Evolutionary conservation across 768 basidiomycete genomes (phyloP).

Genomic region (Mycena chlorophos): DNA sequence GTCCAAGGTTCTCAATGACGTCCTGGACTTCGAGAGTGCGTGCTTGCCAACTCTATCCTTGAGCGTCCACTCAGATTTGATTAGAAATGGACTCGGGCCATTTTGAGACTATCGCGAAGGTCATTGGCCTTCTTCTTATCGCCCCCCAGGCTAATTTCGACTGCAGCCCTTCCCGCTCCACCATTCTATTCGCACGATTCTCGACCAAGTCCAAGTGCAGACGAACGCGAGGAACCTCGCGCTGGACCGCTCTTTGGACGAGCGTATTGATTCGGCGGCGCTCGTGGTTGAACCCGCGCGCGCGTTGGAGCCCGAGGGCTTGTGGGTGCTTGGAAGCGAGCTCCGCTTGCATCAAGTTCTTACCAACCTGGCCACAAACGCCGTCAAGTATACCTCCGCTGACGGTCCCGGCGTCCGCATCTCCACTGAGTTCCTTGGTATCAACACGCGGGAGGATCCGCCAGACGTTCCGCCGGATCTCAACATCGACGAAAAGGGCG

Average conservation of each 20-base stretch:
- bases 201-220: slow-evolving; percentile 28
- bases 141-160: not conserved
- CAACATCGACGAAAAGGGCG: slow-evolving; percentile 2
- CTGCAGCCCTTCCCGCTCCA: slow-evolving; percentile 40
- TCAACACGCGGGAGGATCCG: slow-evolving; percentile 16
- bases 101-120: slow-evolving; percentile 23
- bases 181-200: slow-evolving; percentile 27
- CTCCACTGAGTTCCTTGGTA: slow-evolving; percentile 20
- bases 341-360: slow-evolving; percentile 39
- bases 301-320: slow-evolving; percentile 12
- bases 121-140: not conserved
- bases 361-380: slow-evolving; percentile 42
- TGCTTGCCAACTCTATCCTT: not conserved
- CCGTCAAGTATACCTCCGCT: slow-evolving; percentile 34
- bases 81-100: slow-evolving; percentile 41
- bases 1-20: slow-evolving; percentile 40
- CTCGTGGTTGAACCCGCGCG: not conserved
- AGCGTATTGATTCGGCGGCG: slow-evolving; percentile 34
- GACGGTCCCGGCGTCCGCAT: slow-evolving; percentile 33
- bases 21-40: slow-evolving; percentile 33
- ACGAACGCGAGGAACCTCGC: slow-evolving; percentile 28
- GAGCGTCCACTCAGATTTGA: not conserved
- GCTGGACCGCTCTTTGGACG: slow-evolving; percentile 35
- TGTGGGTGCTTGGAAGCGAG: slow-evolving; percentile 43
- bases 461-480: slow-evolving; percentile 17